Evolutionary conservation across 768 basidiomycete species (phyloP), one percentile per base, ranked within the genome.

Genomic region (Hypholoma sublateritium): DNA sequence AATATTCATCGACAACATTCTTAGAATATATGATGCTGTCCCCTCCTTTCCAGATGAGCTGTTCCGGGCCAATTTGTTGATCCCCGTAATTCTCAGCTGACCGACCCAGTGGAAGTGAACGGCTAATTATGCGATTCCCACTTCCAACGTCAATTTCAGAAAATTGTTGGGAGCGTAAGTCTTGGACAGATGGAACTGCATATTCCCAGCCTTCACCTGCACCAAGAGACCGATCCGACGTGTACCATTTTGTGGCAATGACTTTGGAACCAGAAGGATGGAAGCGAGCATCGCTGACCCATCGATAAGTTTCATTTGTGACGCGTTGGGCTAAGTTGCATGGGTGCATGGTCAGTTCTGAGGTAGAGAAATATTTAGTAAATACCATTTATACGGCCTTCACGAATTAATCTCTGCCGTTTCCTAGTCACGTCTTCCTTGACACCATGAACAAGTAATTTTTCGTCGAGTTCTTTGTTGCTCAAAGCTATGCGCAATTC

Each of bases 221-320:
- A 35, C 85, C 86, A 32, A 89, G 73, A 49, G 84, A 85, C 5
- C 88, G 82, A 3, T 50, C 60, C 5, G 82, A 83, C 22, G 84
- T 88, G 60, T 88, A 89, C 88, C 88, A 88, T 66, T 90, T 90
- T 11, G 88, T 89, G n/a, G 88, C 86, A 52, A 90, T 72, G 16
- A 90, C 69, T 60, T 77, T 84, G 28, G 69, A 62, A 1, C 86
- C 86, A 9, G 82, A 83, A 3, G 87, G 85, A 63, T 91, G 86
- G 75, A 87, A 89, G 44, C 85, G 81, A 5, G 86, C 77, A 55
- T 89, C 88, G 24, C 82, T 81, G 4, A 89, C 77, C 80, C 80
- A 88, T 65, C 88, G 79, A 61, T 81, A 89, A 0, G 89, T 89
- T 67, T 90, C 88, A 62, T 90, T 90, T 4, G 88, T 89, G 45